Base-by-base conservation (phyloP, 352 stramenopile species). In the Globisporangium splendens region DNA sequence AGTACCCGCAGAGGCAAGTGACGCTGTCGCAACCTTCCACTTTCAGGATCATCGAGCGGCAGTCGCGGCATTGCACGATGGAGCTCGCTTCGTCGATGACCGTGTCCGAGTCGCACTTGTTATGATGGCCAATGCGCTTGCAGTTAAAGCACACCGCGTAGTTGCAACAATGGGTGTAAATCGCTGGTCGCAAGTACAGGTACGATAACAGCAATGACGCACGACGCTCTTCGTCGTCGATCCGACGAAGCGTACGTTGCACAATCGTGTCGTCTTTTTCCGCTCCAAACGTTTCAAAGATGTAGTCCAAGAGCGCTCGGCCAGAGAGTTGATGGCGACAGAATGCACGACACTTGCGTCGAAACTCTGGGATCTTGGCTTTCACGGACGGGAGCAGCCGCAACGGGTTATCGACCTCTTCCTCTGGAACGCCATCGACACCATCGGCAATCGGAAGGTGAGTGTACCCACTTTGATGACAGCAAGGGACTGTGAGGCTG, bases 111-210 rank as follows among this genome's bases (percentile, higher is more conserved):
- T 53, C 50, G n/a, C 62, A 67, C 12, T 50, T 46, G 15, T 63
- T 39, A 49, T 86, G 73, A 17, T 78, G 70, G 18, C 56, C 62
- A 4, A 28, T 21, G 17, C 63, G 50, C 49, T 86, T 86, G 62
- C 79, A 89, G 50, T 70, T 75, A 59, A 83, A 89, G 48, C 79
- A 89, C 20, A 85, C 61, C 7, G 49, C 44, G n/a, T 43, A 31
- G 28, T 56, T 48, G 53, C 76, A 86, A 46, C 79, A 86, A 5
- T 55, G 52, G 10, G 75, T 83, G 46, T 52, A 51, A 1, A 56
- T 72, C 31, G 64, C 61, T 4, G 70, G 60, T 38, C 66, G 59
- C 10, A 60, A 24, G 48, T 75, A 65, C 50, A 77, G 58, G 12
- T 70, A 66, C n/a, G 71, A 69, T 1, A 83, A 53, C 56, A 81